Percentiles rank a stretch among this genome's conserved stretches.
These are phyloP conservation scores for Aspergillus saccharolyticus DNA, from an alignment of 495 filamentous ascomycete genomes.

Conservation along the genomic window DNA sequence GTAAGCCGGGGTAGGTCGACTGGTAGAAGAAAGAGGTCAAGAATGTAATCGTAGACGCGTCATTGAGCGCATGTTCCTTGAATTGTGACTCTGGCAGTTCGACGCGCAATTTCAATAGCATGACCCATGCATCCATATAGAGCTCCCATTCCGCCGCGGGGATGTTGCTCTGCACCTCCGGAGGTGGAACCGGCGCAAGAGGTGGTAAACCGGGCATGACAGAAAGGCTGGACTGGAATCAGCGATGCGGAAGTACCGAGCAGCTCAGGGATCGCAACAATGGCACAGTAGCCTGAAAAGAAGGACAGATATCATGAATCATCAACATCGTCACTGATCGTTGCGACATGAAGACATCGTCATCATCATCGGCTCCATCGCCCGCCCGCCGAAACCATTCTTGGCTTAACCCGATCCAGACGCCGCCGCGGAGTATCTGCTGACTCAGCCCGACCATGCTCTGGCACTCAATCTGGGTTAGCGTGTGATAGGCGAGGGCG, in stretches of 20 bases:
- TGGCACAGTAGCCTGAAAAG: not conserved
- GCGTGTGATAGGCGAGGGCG: slow-evolving; percentile 36
- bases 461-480: slow-evolving; percentile 24
- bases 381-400: not conserved
- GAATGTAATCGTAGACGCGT: slow-evolving; percentile 54
- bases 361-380: not conserved
- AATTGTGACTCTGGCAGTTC: slow-evolving; percentile 53
- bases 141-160: slow-evolving; percentile 68
- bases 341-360: not conserved
- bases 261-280: not conserved
- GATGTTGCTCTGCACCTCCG: slow-evolving; percentile 60
- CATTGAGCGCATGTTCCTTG: slow-evolving; percentile 38
- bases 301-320: not conserved
- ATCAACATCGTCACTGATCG: slow-evolving; percentile 3
- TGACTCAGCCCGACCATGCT: slow-evolving; percentile 27
- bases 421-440: slow-evolving; percentile 1
- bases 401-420: not conserved
- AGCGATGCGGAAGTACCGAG: not conserved
- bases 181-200: slow-evolving; percentile 69
- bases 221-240: not conserved
- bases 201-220: slow-evolving; percentile 53
- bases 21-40: slow-evolving; percentile 58
- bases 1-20: slow-evolving; percentile 31
- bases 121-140: slow-evolving; percentile 73
- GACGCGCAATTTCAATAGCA: slow-evolving; percentile 58